phyloP scores from a whole-genome alignment of 2,329 filamentous ascomycete genomes.

The Cladophialophora immunda region DNA sequence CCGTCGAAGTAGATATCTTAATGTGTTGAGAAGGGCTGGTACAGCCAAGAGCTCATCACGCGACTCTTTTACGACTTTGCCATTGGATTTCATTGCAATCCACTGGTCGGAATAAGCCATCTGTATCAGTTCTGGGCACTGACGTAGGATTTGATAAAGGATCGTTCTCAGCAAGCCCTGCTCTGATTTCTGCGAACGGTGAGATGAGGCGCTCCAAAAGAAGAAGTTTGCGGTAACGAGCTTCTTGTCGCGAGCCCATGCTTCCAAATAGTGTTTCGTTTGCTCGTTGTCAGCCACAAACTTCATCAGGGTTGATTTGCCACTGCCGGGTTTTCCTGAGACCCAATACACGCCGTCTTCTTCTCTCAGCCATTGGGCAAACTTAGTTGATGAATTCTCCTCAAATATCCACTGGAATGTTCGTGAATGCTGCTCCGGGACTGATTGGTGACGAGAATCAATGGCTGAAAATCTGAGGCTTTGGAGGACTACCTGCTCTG shows the following conservation, averaged over 20 bases:
- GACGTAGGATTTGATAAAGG: slow-evolving; percentile 9
- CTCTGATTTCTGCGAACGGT: slow-evolving; percentile 13
- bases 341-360: slow-evolving; percentile 12
- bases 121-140: slow-evolving; percentile 15
- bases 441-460: neutral
- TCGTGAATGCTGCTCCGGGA: neutral
- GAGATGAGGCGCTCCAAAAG: slow-evolving; percentile 20
- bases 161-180: slow-evolving; percentile 18
- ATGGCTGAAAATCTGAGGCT: neutral
- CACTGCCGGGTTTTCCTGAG: slow-evolving; percentile 17
- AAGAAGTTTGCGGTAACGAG: slow-evolving; percentile 18
- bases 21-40: slow-evolving; percentile 1
- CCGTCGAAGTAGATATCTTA: neutral
- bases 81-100: neutral
- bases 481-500: neutral
- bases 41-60: neutral
- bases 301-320: slow-evolving; percentile 32
- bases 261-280: neutral
- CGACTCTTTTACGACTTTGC: neutral
- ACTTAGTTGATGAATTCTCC: neutral
- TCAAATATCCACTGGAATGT: slow-evolving; percentile 1
- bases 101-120: slow-evolving; percentile 12
- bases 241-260: slow-evolving; percentile 16
- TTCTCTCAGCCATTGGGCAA: slow-evolving; percentile 8
- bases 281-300: slow-evolving; percentile 10